phyloP scores from a whole-genome alignment of 2,329 filamentous ascomycete genomes.

The Cordyceps militaris region DNA sequence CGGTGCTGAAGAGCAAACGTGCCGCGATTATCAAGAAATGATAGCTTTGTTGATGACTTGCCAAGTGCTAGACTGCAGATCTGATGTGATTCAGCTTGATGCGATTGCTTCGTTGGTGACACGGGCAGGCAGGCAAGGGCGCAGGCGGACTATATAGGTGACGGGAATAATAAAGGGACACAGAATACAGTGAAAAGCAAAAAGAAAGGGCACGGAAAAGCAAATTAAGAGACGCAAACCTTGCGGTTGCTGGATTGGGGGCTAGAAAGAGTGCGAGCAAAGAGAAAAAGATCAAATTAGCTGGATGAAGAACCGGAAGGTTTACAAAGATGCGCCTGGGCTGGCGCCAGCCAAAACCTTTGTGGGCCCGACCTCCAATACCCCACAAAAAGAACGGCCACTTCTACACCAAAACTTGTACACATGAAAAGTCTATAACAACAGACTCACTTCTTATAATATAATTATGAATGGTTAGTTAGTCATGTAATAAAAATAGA shows the following conservation, averaged over 20 bases:
- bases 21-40: background rate
- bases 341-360: background rate
- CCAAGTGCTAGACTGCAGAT: background rate
- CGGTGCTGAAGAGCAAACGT: background rate
- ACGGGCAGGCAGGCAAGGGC: background rate
- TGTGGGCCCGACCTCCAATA: constrained; percentile 2
- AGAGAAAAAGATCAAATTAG: background rate
- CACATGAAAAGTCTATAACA: background rate
- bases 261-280: background rate
- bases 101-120: background rate
- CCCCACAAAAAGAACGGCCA: background rate
- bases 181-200: background rate
- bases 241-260: background rate
- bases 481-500: no score
- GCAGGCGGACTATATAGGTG: background rate
- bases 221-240: background rate
- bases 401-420: background rate
- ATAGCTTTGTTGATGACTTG: background rate
- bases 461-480: no score
- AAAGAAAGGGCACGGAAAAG: background rate
- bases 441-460: no score
- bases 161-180: background rate
- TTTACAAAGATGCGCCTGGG: constrained; percentile 4
- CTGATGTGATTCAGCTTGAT: background rate
- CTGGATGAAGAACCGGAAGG: constrained; percentile 1